A percentile compares a stretch with the other conserved stretches of the same genome.
phyloP scores from a whole-genome alignment of 305 asterid genomes.

The Nicotiana rustica region DNA sequence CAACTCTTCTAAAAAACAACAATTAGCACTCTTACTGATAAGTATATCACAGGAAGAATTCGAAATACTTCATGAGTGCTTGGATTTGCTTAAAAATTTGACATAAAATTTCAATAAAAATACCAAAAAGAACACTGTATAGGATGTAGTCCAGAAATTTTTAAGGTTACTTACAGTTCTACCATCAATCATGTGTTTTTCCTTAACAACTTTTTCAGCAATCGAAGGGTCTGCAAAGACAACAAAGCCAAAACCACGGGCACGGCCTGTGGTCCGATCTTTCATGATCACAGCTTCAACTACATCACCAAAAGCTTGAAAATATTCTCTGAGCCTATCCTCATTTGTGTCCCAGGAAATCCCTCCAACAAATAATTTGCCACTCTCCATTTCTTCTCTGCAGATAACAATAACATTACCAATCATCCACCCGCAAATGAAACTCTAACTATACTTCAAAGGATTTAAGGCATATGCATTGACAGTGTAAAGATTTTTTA shows the following conservation, averaged over 20 bases:
- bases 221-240: constrained; percentile 83
- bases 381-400: constrained; percentile 75
- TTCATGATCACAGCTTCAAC: constrained; percentile 88
- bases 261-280: constrained; percentile 87
- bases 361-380: constrained; percentile 91
- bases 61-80: not conserved
- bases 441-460: not conserved
- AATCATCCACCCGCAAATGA: constrained; percentile 36
- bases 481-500: too few species aligned
- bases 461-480: too few species aligned
- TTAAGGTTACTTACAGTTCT: constrained; percentile 68
- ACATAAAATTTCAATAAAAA: not conserved
- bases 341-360: constrained; percentile 95
- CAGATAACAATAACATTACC: constrained; percentile 42
- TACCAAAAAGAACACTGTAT: not conserved
- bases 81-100: not conserved
- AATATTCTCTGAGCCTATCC: constrained; percentile 79
- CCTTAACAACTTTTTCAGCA: constrained; percentile 81
- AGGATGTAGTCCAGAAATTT: not conserved
- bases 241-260: constrained; percentile 90
- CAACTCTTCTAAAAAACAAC: not conserved
- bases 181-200: constrained; percentile 79
- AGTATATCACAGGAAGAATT: constrained; percentile 9
- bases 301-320: constrained; percentile 77
- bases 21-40: not conserved